A percentile compares a stretch with the other conserved stretches of the same genome.
phyloP scores from a whole-genome alignment of 371 early-diverging fungal species.

The Mycotypha africana region DNA sequence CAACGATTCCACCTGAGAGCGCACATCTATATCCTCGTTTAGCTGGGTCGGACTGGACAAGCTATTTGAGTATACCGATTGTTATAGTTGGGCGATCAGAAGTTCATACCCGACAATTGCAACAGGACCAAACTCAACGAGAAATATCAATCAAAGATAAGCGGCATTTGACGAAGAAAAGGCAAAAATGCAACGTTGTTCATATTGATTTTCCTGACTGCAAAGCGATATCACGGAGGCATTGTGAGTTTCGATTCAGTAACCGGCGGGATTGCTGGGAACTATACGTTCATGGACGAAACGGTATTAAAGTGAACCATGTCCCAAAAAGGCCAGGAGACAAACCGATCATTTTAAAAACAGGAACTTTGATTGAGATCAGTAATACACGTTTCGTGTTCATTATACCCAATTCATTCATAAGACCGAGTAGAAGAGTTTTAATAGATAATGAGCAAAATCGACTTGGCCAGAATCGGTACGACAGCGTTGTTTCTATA shows the following conservation, averaged over 20 bases:
- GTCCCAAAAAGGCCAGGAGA: slow-evolving; percentile 15
- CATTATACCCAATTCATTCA: slow-evolving; percentile 21
- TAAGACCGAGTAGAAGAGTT: background rate
- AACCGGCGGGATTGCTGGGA: slow-evolving; percentile 25
- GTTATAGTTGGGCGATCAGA: slow-evolving; percentile 31
- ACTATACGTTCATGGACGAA: slow-evolving; percentile 31
- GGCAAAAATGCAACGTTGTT: background rate
- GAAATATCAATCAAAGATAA: too few species aligned
- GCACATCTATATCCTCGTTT: slow-evolving; percentile 36
- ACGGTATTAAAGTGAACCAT: slow-evolving; percentile 37
- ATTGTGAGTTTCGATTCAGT: slow-evolving; percentile 36
- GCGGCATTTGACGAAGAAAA: too few species aligned
- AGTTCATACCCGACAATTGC: too few species aligned
- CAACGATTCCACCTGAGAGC: slow-evolving; percentile 14
- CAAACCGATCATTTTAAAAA: slow-evolving; percentile 19
- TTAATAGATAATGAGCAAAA: background rate
- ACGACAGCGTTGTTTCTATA: too few species aligned
- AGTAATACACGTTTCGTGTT: slow-evolving; percentile 30
- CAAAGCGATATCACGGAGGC: slow-evolving; percentile 34
- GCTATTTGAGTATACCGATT: slow-evolving; percentile 28
- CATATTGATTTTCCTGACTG: slow-evolving; percentile 33
- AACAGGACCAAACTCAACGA: too few species aligned
- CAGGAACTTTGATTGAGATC: slow-evolving; percentile 30
- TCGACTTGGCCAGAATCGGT: too few species aligned
- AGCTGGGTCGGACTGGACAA: slow-evolving; percentile 36